Base-by-base conservation (phyloP, 345 rosid genomes). In the Citrus australasica region DNA sequence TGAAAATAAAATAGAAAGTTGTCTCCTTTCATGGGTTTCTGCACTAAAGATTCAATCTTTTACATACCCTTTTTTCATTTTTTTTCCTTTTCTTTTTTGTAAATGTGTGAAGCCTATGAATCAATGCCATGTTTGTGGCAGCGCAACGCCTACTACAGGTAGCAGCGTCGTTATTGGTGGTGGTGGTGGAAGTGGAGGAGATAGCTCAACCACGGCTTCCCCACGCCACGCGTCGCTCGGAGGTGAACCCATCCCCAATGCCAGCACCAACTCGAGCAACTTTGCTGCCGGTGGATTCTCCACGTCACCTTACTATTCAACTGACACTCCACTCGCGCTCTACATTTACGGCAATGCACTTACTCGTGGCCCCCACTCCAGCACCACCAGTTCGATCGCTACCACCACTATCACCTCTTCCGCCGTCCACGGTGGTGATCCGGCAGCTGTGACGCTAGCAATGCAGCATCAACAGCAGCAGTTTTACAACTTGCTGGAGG, bases 81-180 rank as follows among this genome's bases (percentile, higher is more conserved):
- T 53, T 16, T 4, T 6, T 11, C 24, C 25, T 25, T 4, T 61
- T 0, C 13, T 25, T 11, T 64, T 30, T 7, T 1, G 1, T 7
- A 1, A 30, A 14, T 14, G 61, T 30, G 48, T 10, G 24, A 73
- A 86, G 85, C 65, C 80, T 22, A 21, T 48, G 76, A 83, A 70
- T 53, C 75, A 78, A 30, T 88, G 89, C 67, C 84, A 79, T 66
- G 76, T 82, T n/a, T 88, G 87, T 69, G 87, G 87, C 17, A 24
- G 66, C 14, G 82, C 81, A 78, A 70, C 77, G 72, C 55, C 48
- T 17, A 27, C 88, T 21, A 79, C 86, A 19, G 76, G 80, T 56
- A 82, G 85, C 73, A 78, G 86, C 84, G 71, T 81, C 8, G 78
- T 78, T 27, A 53, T 79, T 22, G 81, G 65, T n/a, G 86, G 78